A percentile compares a stretch with the other conserved stretches of the same genome.
Evolutionary conservation across 148 eudicot species (phyloP).

Genomic region (Diospyros lotus): DNA sequence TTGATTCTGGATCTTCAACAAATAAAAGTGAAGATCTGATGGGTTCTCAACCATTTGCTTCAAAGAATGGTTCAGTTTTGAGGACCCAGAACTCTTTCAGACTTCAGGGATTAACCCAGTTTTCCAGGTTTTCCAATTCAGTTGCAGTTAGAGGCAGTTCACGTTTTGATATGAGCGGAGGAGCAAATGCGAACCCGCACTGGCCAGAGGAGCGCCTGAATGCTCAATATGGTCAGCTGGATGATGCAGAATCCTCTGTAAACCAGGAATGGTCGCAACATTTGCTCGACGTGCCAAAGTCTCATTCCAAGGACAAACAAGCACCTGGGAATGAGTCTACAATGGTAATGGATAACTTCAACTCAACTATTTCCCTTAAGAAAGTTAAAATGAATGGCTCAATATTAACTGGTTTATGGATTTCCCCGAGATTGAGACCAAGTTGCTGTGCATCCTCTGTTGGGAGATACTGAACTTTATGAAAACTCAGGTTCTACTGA

Average conservation of each 20-base stretch:
- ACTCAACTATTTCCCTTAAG: neutral
- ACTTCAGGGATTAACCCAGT: constrained; percentile 33
- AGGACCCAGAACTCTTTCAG: constrained; percentile 37
- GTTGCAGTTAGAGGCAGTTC: constrained; percentile 43
- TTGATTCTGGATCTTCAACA: constrained; percentile 20
- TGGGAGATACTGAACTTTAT: neutral
- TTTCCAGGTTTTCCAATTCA: constrained; percentile 59
- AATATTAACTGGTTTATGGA: neutral
- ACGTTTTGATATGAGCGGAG: constrained; percentile 38
- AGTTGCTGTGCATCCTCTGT: neutral
- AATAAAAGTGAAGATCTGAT: constrained; percentile 22
- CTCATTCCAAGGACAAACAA: constrained; percentile 30
- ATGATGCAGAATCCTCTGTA: constrained; percentile 31
- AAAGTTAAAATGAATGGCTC: neutral
- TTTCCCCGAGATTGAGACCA: constrained; percentile 8
- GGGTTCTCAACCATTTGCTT: constrained; percentile 22
- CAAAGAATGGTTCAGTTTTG: constrained; percentile 25
- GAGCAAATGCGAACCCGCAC: constrained; percentile 22
- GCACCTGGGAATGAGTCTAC: constrained; percentile 28
- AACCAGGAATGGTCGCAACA: constrained; percentile 36
- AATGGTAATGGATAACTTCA: constrained; percentile 19
- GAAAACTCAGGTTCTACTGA: neutral
- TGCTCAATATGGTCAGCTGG: constrained; percentile 23
- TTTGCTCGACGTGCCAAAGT: constrained; percentile 38
- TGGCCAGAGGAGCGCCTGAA: constrained; percentile 41